Evolutionary conservation across 148 eudicot species (phyloP).

Genomic region (Chenopodium suecicum): DNA sequence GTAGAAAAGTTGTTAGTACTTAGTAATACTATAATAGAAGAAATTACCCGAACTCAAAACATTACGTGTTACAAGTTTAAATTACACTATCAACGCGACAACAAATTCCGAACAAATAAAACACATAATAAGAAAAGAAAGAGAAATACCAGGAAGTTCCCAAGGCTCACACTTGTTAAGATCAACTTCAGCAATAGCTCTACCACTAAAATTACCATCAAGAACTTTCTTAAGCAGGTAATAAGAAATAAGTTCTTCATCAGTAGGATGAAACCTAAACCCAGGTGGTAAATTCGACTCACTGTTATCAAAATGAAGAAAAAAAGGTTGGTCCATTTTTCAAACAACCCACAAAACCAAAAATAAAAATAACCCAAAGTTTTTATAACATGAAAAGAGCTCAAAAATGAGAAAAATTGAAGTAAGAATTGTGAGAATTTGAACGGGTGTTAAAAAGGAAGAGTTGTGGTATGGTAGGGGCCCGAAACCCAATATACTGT

Average conservation of each 20-base stretch:
- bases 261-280: conserved; percentile 89
- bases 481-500: neutral
- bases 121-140: neutral
- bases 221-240: conserved; percentile 85
- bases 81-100: neutral
- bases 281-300: conserved; percentile 76
- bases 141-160: conserved; percentile 76
- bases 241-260: conserved; percentile 86
- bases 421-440: neutral
- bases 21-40: no score
- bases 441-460: neutral
- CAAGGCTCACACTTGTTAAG: conserved; percentile 98
- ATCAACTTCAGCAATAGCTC: conserved; percentile 94
- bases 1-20: no score
- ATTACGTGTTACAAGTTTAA: neutral
- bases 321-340: conserved; percentile 27
- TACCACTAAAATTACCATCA: conserved; percentile 58
- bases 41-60: no score
- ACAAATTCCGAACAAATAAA: no score
- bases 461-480: neutral
- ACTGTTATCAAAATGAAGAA: conserved; percentile 33
- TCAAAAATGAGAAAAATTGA: no score
- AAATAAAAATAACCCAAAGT: neutral
- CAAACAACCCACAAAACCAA: neutral
- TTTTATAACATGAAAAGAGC: no score